Conservation (phyloP, 495 filamentous ascomycete genomes). For the Viridothelium virens region DNA sequence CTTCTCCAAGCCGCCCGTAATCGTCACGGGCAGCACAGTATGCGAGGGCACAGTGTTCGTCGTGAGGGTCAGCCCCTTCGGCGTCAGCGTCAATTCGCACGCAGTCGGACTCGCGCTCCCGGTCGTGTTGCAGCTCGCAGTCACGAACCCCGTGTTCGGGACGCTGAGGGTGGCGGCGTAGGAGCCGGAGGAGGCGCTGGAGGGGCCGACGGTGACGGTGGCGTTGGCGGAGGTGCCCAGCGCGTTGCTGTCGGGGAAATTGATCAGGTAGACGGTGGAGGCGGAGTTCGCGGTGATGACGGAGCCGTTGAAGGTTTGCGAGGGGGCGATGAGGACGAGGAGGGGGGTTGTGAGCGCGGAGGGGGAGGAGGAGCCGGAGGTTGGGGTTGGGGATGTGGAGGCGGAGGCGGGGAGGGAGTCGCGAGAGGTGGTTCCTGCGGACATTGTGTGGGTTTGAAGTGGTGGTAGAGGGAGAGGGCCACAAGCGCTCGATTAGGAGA, state of each 20-base stretch:
- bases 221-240: not conserved
- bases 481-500: not conserved
- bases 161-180: not conserved
- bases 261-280: conserved; percentile 3
- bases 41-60: not conserved
- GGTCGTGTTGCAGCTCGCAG: not conserved
- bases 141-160: not conserved
- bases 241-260: conserved; percentile 4
- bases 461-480: not conserved
- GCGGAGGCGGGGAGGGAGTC: not conserved
- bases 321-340: conserved; percentile 10
- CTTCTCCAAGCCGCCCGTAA: conserved; percentile 2
- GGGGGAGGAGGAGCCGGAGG: not conserved
- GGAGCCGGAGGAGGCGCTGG: not conserved
- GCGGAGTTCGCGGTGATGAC: not conserved
- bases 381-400: not conserved
- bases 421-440: not conserved
- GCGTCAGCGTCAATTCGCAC: not conserved
- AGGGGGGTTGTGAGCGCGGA: conserved; percentile 5
- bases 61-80: not conserved
- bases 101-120: not conserved
- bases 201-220: conserved; percentile 7
- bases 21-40: conserved; percentile 2
- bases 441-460: not conserved
- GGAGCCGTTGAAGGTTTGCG: conserved; percentile 11